phyloP scores from a whole-genome alignment of 169 alveolate genomes.

The Plasmodium yoelii region DNA sequence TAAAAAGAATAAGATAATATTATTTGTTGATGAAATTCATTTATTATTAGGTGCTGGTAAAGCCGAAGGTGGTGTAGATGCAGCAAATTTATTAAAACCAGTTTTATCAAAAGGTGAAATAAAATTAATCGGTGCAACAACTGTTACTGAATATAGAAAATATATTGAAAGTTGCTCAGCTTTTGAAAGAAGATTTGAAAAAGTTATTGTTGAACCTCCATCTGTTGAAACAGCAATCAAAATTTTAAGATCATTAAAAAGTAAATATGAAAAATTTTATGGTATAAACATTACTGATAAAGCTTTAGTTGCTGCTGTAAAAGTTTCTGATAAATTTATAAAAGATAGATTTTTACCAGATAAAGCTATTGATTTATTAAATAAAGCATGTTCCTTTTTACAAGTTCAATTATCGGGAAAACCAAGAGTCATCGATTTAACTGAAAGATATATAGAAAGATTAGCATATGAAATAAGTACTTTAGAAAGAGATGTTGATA shows the following conservation, averaged over 20 bases:
- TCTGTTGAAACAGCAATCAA: slow-evolving; percentile 70
- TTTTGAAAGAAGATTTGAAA: slow-evolving; percentile 81
- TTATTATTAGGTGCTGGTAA: slow-evolving; percentile 79
- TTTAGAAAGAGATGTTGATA: slow-evolving; percentile 71
- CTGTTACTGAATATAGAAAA: slow-evolving; percentile 77
- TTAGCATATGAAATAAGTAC: slow-evolving; percentile 61
- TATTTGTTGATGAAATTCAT: slow-evolving; percentile 82
- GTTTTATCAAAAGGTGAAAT: slow-evolving; percentile 77
- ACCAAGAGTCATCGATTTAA: slow-evolving; percentile 64
- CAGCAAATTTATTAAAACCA: slow-evolving; percentile 79
- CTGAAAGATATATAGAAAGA: slow-evolving; percentile 74
- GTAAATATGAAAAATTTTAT: slow-evolving; percentile 75
- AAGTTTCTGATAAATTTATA: slow-evolving; percentile 75
- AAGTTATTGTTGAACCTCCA: slow-evolving; percentile 73
- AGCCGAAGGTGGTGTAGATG: slow-evolving; percentile 77
- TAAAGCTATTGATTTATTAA: slow-evolving; percentile 80
- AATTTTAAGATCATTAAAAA: slow-evolving; percentile 76
- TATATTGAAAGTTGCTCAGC: slow-evolving; percentile 79
- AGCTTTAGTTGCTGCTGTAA: slow-evolving; percentile 78
- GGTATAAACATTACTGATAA: slow-evolving; percentile 74
- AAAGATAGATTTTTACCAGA: slow-evolving; percentile 78
- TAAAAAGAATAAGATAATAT: slow-evolving; percentile 68
- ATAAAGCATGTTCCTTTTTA: slow-evolving; percentile 78
- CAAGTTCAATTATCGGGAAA: slow-evolving; percentile 73
- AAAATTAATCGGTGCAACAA: slow-evolving; percentile 81